Evolutionary conservation across 2,329 filamentous ascomycete species (phyloP).

Genomic region (Exophiala xenobiotica): DNA sequence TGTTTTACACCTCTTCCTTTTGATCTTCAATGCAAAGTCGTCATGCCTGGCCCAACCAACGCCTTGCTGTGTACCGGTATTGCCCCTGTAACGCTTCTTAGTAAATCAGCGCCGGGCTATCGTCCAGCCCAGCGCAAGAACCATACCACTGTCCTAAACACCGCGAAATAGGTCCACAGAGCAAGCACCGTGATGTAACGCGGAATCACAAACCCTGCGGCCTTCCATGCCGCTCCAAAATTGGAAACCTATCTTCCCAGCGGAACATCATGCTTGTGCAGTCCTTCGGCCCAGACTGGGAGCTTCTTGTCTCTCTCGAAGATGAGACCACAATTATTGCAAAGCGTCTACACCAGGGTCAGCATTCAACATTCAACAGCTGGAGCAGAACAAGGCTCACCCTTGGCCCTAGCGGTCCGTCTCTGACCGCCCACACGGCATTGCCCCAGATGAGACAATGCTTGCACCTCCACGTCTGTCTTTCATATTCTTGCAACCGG

Average conservation of each 20-base stretch:
- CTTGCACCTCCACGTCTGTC: conserved; percentile 78
- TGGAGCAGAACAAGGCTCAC: conserved; percentile 53
- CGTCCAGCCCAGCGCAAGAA: background rate
- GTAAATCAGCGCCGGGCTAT: background rate
- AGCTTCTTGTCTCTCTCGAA: conserved; percentile 85
- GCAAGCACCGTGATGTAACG: background rate
- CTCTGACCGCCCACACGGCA: conserved; percentile 90
- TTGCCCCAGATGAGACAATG: conserved; percentile 88
- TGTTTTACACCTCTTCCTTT: too few species aligned
- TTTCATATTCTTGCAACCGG: conserved; percentile 68
- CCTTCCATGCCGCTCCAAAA: background rate
- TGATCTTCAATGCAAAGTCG: too few species aligned
- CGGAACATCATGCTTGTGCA: conserved; percentile 56
- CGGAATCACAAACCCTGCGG: background rate
- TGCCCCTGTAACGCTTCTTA: background rate
- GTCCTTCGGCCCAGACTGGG: conserved; percentile 71
- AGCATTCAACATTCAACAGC: background rate
- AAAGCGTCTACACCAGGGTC: conserved; percentile 64
- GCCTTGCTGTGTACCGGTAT: too few species aligned
- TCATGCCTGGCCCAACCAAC: too few species aligned
- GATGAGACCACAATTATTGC: conserved; percentile 86
- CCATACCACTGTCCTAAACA: too few species aligned
- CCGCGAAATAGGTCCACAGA: background rate
- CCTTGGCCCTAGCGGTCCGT: conserved; percentile 80
- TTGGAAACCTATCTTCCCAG: conserved; percentile 35